phyloP scores from a whole-genome alignment of 2,329 filamentous ascomycete species.

The Colletotrichum tropicicola region DNA sequence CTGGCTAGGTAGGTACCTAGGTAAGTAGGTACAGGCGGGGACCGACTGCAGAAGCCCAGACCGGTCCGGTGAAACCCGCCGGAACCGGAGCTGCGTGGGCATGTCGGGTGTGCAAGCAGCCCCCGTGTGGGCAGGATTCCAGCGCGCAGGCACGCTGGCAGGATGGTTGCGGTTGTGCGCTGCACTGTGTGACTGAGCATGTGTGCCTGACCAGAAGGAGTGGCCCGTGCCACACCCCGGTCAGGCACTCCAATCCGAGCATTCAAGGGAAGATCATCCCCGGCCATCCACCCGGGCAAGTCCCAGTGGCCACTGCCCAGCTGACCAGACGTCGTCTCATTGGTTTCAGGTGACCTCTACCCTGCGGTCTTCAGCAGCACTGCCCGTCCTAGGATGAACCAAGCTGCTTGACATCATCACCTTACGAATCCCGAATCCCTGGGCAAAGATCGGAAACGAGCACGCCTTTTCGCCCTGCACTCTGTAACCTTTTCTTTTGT shows the following conservation, averaged over 20 bases:
- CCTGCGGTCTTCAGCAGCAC: slow-evolving; percentile 8
- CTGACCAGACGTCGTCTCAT: slow-evolving; percentile 28
- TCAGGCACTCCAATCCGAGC: slow-evolving; percentile 21
- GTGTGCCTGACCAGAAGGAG: background rate
- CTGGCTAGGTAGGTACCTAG: background rate
- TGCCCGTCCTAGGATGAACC: slow-evolving; percentile 27
- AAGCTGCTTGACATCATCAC: slow-evolving; percentile 32
- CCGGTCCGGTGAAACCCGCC: slow-evolving; percentile 14
- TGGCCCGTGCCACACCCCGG: slow-evolving; percentile 21
- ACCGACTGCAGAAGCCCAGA: slow-evolving; percentile 18
- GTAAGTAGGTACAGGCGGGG: background rate
- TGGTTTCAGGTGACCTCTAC: slow-evolving; percentile 31
- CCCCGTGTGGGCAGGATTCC: background rate
- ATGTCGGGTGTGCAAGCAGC: background rate
- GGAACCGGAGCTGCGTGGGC: slow-evolving; percentile 15
- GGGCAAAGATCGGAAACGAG: slow-evolving; percentile 16
- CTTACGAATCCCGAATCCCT: slow-evolving; percentile 25
- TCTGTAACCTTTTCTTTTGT: slow-evolving; percentile 9
- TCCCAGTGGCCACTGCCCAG: slow-evolving; percentile 16
- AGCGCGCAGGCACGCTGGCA: background rate
- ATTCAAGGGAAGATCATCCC: slow-evolving; percentile 21
- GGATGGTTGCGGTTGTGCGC: background rate
- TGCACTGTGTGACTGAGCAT: background rate
- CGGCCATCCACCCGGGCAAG: slow-evolving; percentile 18
- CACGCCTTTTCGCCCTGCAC: slow-evolving; percentile 4